Conservation (phyloP, 352 stramenopile genomes). For the Detonula confervacea region DNA sequence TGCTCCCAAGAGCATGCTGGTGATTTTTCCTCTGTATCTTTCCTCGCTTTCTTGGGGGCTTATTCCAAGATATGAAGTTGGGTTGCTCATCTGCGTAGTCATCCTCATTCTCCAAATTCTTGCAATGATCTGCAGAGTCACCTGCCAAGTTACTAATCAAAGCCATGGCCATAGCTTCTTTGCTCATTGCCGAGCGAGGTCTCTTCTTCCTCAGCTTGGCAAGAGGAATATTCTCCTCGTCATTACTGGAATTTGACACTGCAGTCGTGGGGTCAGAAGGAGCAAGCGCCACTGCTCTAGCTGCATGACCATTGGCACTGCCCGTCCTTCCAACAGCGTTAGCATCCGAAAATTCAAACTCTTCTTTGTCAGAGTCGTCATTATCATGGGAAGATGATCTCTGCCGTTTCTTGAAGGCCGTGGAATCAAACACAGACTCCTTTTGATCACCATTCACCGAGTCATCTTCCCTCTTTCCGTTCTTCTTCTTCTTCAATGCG, state of each 20-base stretch:
- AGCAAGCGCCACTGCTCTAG: not conserved
- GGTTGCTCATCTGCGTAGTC: not conserved
- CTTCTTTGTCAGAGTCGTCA: not conserved
- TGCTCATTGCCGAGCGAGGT: too few species aligned
- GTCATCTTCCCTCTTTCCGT: not conserved
- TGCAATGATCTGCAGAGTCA: not conserved
- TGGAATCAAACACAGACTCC: not conserved
- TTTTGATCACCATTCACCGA: not conserved
- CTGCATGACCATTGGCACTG: too few species aligned
- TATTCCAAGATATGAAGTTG: slow-evolving; percentile 12
- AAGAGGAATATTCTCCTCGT: too few species aligned
- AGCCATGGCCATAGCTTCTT: too few species aligned
- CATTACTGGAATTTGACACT: too few species aligned
- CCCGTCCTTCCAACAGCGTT: not conserved
- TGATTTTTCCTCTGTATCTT: not conserved
- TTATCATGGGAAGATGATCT: not conserved
- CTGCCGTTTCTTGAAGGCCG: slow-evolving; percentile 4
- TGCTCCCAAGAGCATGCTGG: not conserved
- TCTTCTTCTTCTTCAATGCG: too few species aligned
- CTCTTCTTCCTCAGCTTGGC: too few species aligned
- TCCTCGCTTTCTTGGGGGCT: not conserved
- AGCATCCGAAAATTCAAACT: not conserved
- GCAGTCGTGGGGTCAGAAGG: not conserved
- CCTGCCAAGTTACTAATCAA: too few species aligned
- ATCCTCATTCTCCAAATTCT: not conserved